Evolutionary conservation across 2,329 filamentous ascomycete genomes (phyloP).

Genomic region (Chaetomiaceae sp.): DNA sequence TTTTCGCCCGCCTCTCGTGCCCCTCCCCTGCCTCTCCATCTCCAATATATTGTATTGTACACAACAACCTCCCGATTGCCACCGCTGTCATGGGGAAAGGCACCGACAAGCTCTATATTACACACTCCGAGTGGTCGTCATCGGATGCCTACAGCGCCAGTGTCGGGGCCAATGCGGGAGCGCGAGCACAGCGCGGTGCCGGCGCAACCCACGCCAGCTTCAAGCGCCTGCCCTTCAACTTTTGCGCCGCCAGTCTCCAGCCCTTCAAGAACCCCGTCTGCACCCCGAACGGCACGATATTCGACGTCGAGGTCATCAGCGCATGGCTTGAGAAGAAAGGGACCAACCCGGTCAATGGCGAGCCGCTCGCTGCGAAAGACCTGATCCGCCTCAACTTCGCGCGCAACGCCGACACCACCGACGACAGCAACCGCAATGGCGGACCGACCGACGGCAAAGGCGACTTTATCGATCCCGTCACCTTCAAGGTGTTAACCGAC

Average conservation of each 20-base stretch:
- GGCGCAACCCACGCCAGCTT: conserved; percentile 55
- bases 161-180: conserved; percentile 63
- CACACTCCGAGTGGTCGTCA: conserved; percentile 95
- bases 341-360: conserved; percentile 84
- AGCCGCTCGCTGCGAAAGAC: conserved; percentile 72
- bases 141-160: conserved; percentile 83
- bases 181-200: conserved; percentile 44
- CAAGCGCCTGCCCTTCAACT: conserved; percentile 92
- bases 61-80: neutral
- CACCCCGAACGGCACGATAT: conserved; percentile 80
- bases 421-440: conserved; percentile 41
- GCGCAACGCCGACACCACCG: conserved; percentile 72
- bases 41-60: no score
- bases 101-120: conserved; percentile 66
- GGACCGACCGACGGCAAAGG: conserved; percentile 52
- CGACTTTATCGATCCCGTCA: conserved; percentile 93
- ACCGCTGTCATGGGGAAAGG: conserved; percentile 43
- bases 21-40: no score
- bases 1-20: no score
- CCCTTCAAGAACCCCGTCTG: conserved; percentile 95
- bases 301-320: conserved; percentile 90
- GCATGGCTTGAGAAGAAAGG: conserved; percentile 91
- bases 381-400: conserved; percentile 87
- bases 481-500: conserved; percentile 95
- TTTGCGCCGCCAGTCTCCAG: conserved; percentile 91